Base-by-base conservation (phyloP, 1,284 basidiomycete genomes). In the Athelia psychrophila region DNA sequence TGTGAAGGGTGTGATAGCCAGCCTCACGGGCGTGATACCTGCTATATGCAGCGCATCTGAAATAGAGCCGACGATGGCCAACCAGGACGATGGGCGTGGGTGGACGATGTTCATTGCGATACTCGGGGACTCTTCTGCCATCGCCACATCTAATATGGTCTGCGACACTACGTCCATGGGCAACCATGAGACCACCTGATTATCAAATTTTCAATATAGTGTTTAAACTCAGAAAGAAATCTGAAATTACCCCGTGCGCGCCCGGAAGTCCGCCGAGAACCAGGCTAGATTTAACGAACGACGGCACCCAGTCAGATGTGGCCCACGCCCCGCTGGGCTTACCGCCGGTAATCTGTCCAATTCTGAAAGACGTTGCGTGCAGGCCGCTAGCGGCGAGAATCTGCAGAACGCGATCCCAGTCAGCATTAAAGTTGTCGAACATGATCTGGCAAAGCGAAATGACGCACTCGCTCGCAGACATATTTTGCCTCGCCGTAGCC, bases 401-500 rank as follows among this genome's bases (percentile, higher is more conserved):
- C 64, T 65, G 30, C 44, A n/a, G 13, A 23, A 30, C 27, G 27
- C 27, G 27, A 30, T 30, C 5, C 27, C 6, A 30, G 27, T 13
- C 5, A 30, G 27, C 6, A 30, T 13, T 30, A 13, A 30, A 30
- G 6, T 30, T n/a, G n/a, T n/a, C n/a, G n/a, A n/a, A n/a, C n/a
- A n/a, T n/a, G n/a, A n/a, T n/a, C n/a, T n/a, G n/a, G n/a, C n/a
- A n/a, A n/a, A n/a, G n/a, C n/a, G n/a, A 13, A 30, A 30, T 13
- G 13, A 23, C 9, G 22, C 47, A 70, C 73, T 49, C 68, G 56
- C 54, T 74, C 72, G 1, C 61, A 53, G 0, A 64, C 54, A 16
- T 74, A 70, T 54, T 73, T 73, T 2, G 57, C 53, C 25, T 70
- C 66, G 3, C 66, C 65, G 36, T 73, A 72, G 1, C 72, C 71